phyloP scores from a whole-genome alignment of 495 filamentous ascomycete genomes.

The Haplographium delicatum region DNA sequence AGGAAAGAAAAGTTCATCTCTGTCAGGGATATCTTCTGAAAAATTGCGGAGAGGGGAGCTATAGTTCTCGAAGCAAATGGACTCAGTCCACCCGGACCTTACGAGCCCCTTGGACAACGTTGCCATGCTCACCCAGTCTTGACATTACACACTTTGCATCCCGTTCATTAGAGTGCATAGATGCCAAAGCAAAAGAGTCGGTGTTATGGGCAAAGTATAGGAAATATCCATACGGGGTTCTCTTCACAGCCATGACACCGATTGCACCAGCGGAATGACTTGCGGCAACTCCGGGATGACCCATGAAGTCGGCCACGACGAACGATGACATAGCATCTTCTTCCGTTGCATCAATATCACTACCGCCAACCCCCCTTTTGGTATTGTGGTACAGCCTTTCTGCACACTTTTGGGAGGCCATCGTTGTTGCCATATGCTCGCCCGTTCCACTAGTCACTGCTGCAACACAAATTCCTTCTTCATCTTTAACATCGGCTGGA shows the following conservation, averaged over 20 bases:
- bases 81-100: constrained; percentile 35
- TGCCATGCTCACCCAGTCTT: constrained; percentile 40
- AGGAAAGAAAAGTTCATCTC: too few relatives aligned
- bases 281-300: constrained; percentile 68
- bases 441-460: constrained; percentile 88
- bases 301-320: constrained; percentile 75
- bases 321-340: constrained; percentile 66
- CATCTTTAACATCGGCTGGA: constrained; percentile 59
- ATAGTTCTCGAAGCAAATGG: not conserved
- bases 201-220: constrained; percentile 92
- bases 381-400: constrained; percentile 66
- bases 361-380: constrained; percentile 51
- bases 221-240: constrained; percentile 59
- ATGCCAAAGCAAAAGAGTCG: constrained; percentile 82
- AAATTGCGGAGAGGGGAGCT: not conserved
- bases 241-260: constrained; percentile 80
- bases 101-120: constrained; percentile 44
- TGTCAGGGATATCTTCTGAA: too few relatives aligned
- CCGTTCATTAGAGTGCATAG: constrained; percentile 72
- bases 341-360: constrained; percentile 58
- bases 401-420: constrained; percentile 75
- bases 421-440: constrained; percentile 92
- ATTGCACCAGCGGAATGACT: constrained; percentile 73
- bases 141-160: constrained; percentile 81
- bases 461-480: constrained; percentile 59